Percentiles rank a stretch among this genome's conserved stretches.
Evolutionary conservation across 352 stramenopile species (phyloP).

Genomic region (Globisporangium polare): DNA sequence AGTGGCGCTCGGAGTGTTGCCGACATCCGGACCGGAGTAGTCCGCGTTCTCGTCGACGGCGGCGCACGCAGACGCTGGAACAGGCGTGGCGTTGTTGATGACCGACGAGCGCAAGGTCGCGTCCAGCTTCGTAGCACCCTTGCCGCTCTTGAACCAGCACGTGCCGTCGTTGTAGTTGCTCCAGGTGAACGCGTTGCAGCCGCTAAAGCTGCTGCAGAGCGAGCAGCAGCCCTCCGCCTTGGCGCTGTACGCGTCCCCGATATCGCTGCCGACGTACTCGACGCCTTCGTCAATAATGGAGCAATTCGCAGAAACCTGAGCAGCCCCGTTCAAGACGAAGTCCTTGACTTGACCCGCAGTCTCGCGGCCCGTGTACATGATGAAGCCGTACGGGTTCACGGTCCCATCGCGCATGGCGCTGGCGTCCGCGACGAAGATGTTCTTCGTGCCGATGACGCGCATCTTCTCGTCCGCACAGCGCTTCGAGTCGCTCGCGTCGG

Average conservation of each 20-base stretch:
- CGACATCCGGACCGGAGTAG: conserved; percentile 22
- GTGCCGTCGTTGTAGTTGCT: conserved; percentile 45
- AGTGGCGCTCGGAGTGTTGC: background rate
- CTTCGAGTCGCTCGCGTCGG: conserved; percentile 32
- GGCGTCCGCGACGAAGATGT: conserved; percentile 64
- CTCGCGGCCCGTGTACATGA: conserved; percentile 70
- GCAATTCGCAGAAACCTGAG: conserved; percentile 12
- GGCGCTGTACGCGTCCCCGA: conserved; percentile 26
- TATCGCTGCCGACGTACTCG: conserved; percentile 43
- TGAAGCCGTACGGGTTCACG: conserved; percentile 65
- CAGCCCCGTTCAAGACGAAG: conserved; percentile 17
- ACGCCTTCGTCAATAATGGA: conserved; percentile 26
- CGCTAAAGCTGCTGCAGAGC: conserved; percentile 21
- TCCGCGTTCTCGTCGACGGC: conserved; percentile 14
- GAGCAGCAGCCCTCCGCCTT: conserved; percentile 33
- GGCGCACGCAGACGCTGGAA: conserved; percentile 5
- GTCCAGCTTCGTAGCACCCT: conserved; percentile 6
- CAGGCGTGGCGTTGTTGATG: conserved; percentile 1
- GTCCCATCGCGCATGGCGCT: conserved; percentile 61
- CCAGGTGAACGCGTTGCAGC: conserved; percentile 48
- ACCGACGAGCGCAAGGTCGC: conserved; percentile 2
- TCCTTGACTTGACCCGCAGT: conserved; percentile 35
- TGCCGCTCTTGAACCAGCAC: conserved; percentile 49
- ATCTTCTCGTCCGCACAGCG: conserved; percentile 62
- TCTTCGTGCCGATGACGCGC: conserved; percentile 53